Base-by-base conservation (phyloP, 192 early-diverging fungal species). In the Backusella tuberculispora region DNA sequence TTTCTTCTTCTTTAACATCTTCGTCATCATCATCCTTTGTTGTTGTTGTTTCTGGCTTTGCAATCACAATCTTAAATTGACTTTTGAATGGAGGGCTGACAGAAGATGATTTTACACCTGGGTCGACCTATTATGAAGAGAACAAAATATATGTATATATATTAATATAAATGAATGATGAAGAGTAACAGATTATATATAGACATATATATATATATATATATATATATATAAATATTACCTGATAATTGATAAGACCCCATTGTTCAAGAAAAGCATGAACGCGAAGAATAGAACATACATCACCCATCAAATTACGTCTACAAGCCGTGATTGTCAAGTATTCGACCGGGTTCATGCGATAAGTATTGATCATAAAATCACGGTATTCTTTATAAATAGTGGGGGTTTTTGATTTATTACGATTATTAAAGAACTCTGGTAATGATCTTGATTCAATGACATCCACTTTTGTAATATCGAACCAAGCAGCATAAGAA, bases 231-330 rank as follows among this genome's bases (percentile, higher is more conserved):
- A 42, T 29, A n/a, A 45, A n/a, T n/a, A n/a, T 65, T 76, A 95
- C 94, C 87, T 99, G 98, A 85, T 99, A 99, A 84, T 99, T 99
- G 77, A 99, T 95, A 42, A 99, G 83, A 0, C 98, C 98, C 98
- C 98, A 99, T 82, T 99, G 97, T 83, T 99, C 98, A 48, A 99
- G 83, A 76, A 99, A 97, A 2, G 98, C 95, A 84, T 99, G 98
- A 5, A 99, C 95, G 42, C 98, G 88, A 81, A 99, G 95, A 75
- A 99, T 98, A 0, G 97, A 94, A 77, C 98, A 98, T 9, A 99
- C 98, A 86, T 99, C 98, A 24, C 98, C 98, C 4, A 95, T 95
- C 75, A 99, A 83, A 85, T 99, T 99, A 46, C 98, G 86, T 66
- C 97, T 83, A 83, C 97, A 98, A 2, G 98, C 98, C 4, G 98